phyloP scores from a whole-genome alignment of 2,329 filamentous ascomycete species.

The Paecilomyces dactylethromorphus region DNA sequence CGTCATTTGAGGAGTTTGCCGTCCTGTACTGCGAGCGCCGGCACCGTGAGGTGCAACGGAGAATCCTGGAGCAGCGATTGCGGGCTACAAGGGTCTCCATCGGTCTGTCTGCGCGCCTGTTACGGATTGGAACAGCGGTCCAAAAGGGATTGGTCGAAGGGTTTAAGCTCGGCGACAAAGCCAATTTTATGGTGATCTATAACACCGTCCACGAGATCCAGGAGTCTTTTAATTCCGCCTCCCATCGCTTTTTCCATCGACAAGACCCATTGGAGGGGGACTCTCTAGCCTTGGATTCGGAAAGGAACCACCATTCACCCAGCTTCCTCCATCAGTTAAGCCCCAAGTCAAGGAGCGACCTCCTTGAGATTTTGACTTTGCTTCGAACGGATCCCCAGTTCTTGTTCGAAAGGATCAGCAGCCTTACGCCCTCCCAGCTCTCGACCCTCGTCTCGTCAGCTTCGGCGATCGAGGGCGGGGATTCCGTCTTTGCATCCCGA shows the following conservation, averaged over 20 bases:
- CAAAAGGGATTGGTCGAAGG: slow-evolving; percentile 41
- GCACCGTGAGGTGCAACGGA: slow-evolving; percentile 35
- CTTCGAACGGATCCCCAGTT: slow-evolving; percentile 84
- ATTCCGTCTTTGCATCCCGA: slow-evolving; percentile 66
- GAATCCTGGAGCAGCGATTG: slow-evolving; percentile 32
- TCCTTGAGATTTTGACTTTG: slow-evolving; percentile 73
- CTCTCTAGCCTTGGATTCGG: slow-evolving; percentile 30
- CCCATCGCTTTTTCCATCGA: slow-evolving; percentile 24
- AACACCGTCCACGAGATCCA: slow-evolving; percentile 39
- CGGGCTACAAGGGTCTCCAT: slow-evolving; percentile 37
- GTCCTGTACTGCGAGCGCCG: slow-evolving; percentile 34
- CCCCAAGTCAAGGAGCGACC: slow-evolving; percentile 63
- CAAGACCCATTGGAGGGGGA: slow-evolving; percentile 26
- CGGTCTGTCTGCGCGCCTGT: slow-evolving; percentile 35
- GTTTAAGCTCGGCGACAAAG: slow-evolving; percentile 39
- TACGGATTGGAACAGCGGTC: slow-evolving; percentile 33
- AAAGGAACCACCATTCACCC: slow-evolving; percentile 22
- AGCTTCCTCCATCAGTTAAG: slow-evolving; percentile 60
- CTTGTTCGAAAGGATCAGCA: slow-evolving; percentile 72
- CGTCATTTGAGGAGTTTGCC: slow-evolving; percentile 41
- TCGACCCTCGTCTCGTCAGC: slow-evolving; percentile 71
- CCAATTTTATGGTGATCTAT: slow-evolving; percentile 38
- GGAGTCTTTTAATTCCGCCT: slow-evolving; percentile 32
- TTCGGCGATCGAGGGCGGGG: slow-evolving; percentile 70
- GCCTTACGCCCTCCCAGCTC: slow-evolving; percentile 69